Conservation (phyloP, 495 filamentous ascomycete species). For the Glutinoglossum americanum region DNA sequence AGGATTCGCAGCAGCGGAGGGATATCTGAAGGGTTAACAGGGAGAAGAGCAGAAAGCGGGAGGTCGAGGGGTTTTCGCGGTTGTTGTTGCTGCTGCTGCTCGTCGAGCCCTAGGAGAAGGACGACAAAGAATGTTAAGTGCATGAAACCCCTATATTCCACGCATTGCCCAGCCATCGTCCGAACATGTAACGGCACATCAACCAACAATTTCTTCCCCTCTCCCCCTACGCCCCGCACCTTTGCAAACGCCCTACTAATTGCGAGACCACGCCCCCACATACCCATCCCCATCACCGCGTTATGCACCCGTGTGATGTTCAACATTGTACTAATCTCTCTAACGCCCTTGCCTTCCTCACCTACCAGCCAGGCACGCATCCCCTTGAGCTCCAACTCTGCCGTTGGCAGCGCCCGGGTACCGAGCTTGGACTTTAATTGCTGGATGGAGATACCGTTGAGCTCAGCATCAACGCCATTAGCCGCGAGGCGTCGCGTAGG, state of each 20-base stretch:
- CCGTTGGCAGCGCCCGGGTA: constrained; percentile 45
- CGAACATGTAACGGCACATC: constrained; percentile 37
- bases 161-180: constrained; percentile 31
- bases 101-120: constrained; percentile 31
- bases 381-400: constrained; percentile 38
- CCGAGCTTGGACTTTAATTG: constrained; percentile 52
- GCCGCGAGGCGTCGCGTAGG: constrained; percentile 30
- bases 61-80: neutral
- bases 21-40: neutral
- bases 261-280: constrained; percentile 36
- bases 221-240: constrained; percentile 28
- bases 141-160: constrained; percentile 34
- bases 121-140: constrained; percentile 38
- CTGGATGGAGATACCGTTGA: constrained; percentile 46
- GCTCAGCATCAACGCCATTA: constrained; percentile 17
- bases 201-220: constrained; percentile 22
- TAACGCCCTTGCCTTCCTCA: constrained; percentile 36
- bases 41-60: neutral
- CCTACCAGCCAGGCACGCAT: constrained; percentile 46
- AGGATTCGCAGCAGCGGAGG: constrained; percentile 34
- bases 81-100: constrained; percentile 12
- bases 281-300: constrained; percentile 31
- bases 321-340: constrained; percentile 41
- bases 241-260: constrained; percentile 37
- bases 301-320: constrained; percentile 50